These are phyloP conservation scores for Russula sp. DNA, from an alignment of 768 basidiomycete genomes.

Conservation along the genomic window DNA sequence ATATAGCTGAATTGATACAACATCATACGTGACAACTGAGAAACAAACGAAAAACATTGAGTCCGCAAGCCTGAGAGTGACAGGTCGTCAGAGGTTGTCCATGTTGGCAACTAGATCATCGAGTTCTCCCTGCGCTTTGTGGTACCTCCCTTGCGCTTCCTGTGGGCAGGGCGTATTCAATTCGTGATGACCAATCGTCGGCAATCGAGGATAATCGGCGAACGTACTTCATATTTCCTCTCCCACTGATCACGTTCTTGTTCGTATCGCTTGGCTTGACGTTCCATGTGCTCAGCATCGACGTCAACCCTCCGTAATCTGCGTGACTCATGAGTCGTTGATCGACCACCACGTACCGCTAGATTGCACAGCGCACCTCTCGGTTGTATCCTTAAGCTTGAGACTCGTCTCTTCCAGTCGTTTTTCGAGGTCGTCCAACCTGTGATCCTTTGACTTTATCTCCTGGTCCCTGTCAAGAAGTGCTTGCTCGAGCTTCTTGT, in stretches of 20 bases:
- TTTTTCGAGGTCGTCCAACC: constrained; percentile 9
- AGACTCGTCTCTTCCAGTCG: neutral
- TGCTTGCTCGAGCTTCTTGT: constrained; percentile 15
- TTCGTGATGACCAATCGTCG: neutral
- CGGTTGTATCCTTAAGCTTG: neutral
- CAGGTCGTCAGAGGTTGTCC: constrained; percentile 17
- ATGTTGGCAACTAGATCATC: constrained; percentile 16
- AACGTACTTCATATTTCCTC: constrained; percentile 16
- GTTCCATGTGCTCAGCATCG: constrained; percentile 14
- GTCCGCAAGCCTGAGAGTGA: neutral
- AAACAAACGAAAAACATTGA: neutral
- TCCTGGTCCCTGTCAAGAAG: constrained; percentile 18
- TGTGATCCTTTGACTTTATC: constrained; percentile 19
- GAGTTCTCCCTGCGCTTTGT: constrained; percentile 15
- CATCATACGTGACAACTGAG: neutral
- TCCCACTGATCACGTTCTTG: constrained; percentile 15
- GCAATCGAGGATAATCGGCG: neutral
- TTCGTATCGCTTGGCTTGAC: constrained; percentile 12
- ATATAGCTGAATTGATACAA: constrained; percentile 4
- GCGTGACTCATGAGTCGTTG: neutral
- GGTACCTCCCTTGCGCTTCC: constrained; percentile 14
- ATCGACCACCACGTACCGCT: neutral
- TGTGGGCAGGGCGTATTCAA: neutral
- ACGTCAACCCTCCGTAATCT: constrained; percentile 15
- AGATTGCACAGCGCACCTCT: constrained; percentile 1